Conservation (phyloP, 2,329 filamentous ascomycete genomes). For the Colletotrichum sp. region DNA sequence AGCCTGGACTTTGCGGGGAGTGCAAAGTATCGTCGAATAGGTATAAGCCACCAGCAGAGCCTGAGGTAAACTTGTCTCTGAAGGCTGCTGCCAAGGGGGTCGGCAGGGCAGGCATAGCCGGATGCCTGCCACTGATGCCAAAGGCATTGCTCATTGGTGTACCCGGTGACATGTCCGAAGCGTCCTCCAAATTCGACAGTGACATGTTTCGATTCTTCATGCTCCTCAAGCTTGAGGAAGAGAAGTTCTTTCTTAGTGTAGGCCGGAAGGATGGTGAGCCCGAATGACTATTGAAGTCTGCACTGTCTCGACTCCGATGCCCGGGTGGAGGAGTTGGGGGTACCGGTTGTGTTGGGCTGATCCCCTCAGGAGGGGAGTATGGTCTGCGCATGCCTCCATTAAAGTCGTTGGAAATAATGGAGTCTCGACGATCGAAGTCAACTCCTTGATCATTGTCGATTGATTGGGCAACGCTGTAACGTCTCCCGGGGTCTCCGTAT, state of each 20-base stretch:
- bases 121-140: conserved; percentile 50
- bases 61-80: conserved; percentile 59
- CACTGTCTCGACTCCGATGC: conserved; percentile 35
- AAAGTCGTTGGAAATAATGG: background rate
- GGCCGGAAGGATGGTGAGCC: conserved; percentile 59
- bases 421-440: background rate
- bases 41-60: conserved; percentile 72
- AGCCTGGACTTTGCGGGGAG: conserved; percentile 66
- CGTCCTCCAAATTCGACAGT: conserved; percentile 63
- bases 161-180: conserved; percentile 70
- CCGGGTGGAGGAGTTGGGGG: conserved; percentile 28
- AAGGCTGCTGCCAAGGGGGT: conserved; percentile 72
- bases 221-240: conserved; percentile 73
- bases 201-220: conserved; percentile 79
- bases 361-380: conserved; percentile 17
- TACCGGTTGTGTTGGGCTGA: conserved; percentile 20
- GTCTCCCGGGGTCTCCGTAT: background rate
- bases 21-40: conserved; percentile 87
- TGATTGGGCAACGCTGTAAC: conserved; percentile 8
- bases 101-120: conserved; percentile 67
- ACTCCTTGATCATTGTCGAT: background rate
- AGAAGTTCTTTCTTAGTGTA: conserved; percentile 69
- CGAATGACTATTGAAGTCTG: conserved; percentile 46
- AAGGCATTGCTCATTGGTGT: conserved; percentile 78
- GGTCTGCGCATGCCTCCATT: background rate